Evolutionary conservation across 73 alveolate genomes (phyloP).

Genomic region (Uronychia setigera): DNA sequence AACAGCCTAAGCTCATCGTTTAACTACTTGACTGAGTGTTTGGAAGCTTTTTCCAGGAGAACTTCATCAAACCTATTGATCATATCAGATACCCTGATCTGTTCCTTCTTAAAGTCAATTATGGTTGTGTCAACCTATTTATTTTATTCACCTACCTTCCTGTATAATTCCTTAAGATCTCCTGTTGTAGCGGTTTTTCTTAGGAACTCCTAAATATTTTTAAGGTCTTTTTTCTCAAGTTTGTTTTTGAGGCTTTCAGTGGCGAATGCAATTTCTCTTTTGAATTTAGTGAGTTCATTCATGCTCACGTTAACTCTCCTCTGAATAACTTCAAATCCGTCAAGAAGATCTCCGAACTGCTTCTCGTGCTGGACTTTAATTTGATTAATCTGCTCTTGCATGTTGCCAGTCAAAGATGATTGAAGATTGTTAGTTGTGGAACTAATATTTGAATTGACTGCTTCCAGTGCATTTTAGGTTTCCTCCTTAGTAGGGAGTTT

Average conservation of each 20-base stretch:
- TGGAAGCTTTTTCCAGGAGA: background rate
- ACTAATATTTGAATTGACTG: background rate
- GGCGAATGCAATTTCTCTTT: background rate
- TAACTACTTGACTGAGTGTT: background rate
- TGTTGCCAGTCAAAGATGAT: background rate
- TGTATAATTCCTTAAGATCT: background rate
- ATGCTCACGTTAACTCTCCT: background rate
- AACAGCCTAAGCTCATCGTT: background rate
- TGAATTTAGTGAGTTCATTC: background rate
- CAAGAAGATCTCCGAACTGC: background rate
- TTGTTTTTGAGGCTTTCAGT: background rate
- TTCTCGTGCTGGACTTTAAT: background rate
- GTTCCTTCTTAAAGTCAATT: background rate
- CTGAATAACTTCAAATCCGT: background rate
- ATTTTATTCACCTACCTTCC: background rate
- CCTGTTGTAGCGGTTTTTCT: background rate
- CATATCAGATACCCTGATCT: background rate
- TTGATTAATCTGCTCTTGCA: background rate
- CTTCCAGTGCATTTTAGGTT: background rate
- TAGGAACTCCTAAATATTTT: background rate
- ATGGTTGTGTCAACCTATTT: background rate
- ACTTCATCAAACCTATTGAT: background rate
- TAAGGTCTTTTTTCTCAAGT: background rate
- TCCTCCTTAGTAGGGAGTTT: background rate
- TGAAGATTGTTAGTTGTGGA: background rate